Base-by-base conservation (phyloP, 345 rosid species). In the Schrenkiella parvula region DNA sequence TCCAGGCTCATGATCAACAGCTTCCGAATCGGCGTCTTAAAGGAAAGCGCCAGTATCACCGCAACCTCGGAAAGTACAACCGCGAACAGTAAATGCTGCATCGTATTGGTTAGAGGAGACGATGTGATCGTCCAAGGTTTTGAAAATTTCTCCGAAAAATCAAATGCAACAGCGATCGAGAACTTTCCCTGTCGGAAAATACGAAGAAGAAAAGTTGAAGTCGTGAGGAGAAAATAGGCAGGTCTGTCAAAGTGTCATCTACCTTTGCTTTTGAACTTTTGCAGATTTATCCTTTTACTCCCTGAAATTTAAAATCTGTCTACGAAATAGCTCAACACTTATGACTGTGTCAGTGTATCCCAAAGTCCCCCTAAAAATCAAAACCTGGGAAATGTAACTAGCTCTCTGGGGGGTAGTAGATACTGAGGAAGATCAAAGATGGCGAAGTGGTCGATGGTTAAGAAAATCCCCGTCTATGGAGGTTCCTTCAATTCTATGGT, bases 11-110 rank as follows among this genome's bases (percentile, higher is more conserved):
- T 51, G 68, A 91, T 80, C 75, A 84, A 82, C 28, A 95, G 86
- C 87, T 89, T 89, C 82, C 98, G 65, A 13, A 91, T 66, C 34
- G 99, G 99, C 21, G 92, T 91, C 73, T 84, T 87, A 75, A 95
- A 95, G 11, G 81, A 74, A 17, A 95, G 75, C 32, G 81, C 67
- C 57, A 87, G 17, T 68, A 89, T 89, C 80, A 89, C 21, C n/a
- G 64, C 84, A 80, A 82, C 82, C 81, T 91, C 86, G 19, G 76
- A 69, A 43, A 88, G 58, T 1, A 91, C 80, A 65, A 81, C 86
- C 6, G 82, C 38, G 84, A 83, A 95, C 42, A 95, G 71, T 3
- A 91, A 79, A 43, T 89, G 95, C 66, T 83, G 80, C 99, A 95
- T 95, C 67, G 38, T 77, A 21, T 60, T 21, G 21, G 8, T 28